Percentiles rank a stretch among this genome's conserved stretches.
Evolutionary conservation across 306 rosid genomes (phyloP).

Genomic region (Trifolium subterraneum): DNA sequence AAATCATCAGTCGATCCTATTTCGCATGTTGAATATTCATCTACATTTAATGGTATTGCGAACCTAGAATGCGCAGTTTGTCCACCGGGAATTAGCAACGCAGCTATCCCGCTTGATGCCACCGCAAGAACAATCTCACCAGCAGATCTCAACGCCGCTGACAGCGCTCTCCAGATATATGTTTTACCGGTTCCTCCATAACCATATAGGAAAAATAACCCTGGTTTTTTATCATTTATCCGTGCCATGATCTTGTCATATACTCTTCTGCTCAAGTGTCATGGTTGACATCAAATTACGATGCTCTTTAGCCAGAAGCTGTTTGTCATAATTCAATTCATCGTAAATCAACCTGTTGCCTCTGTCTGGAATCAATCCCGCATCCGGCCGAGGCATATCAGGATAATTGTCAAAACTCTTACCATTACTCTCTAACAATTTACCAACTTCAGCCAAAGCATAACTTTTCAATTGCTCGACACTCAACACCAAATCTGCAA

Average conservation of each 20-base stretch:
- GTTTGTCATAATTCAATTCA: too few species aligned
- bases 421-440: too few species aligned
- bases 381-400: background rate
- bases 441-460: background rate
- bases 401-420: background rate
- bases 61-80: background rate
- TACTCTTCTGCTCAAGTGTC: background rate
- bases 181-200: background rate
- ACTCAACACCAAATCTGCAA: too few species aligned
- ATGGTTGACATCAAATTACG: background rate
- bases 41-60: background rate
- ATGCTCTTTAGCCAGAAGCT: background rate
- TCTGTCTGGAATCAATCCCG: too few species aligned
- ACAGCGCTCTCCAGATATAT: background rate
- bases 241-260: too few species aligned
- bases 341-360: too few species aligned
- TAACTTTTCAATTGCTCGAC: background rate
- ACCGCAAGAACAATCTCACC: background rate
- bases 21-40: background rate
- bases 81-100: background rate
- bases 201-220: background rate
- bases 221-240: too few species aligned
- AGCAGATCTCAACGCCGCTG: background rate
- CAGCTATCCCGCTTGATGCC: background rate
- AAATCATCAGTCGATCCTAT: too few species aligned